Evolutionary conservation across 2,329 filamentous ascomycete genomes (phyloP).

Genomic region (Pestalotiopsis sp.): DNA sequence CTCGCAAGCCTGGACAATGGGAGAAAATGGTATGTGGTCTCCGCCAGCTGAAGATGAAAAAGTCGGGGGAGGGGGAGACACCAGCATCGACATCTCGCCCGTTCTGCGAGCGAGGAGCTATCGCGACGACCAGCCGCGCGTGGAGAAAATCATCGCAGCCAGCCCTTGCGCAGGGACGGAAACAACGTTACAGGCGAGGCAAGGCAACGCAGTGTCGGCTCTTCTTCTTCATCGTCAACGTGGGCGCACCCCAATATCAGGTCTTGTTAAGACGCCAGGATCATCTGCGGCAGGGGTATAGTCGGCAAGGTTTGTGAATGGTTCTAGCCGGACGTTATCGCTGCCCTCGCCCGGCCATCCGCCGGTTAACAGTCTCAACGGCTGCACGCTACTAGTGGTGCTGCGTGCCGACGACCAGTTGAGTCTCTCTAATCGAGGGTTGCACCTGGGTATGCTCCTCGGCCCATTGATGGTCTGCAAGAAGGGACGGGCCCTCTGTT

Average conservation of each 20-base stretch:
- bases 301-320: conserved; percentile 4
- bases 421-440: background rate
- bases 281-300: background rate
- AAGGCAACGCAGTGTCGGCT: conserved; percentile 10
- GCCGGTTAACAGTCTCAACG: conserved; percentile 9
- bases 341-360: conserved; percentile 10
- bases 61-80: background rate
- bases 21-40: background rate
- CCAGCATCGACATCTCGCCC: background rate
- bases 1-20: background rate
- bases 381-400: background rate
- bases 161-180: background rate
- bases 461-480: background rate
- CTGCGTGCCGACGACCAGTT: background rate
- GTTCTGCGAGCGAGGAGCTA: background rate
- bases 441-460: background rate
- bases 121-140: background rate
- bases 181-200: conserved; percentile 10
- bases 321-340: conserved; percentile 12
- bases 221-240: conserved; percentile 3
- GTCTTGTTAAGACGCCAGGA: conserved; percentile 1
- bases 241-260: conserved; percentile 2
- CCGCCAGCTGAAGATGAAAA: background rate
- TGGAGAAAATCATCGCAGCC: background rate
- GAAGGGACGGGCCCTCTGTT: background rate